A percentile compares a stretch with the other conserved stretches of the same genome.
These are phyloP conservation scores for Colletotrichum sp. DNA, from an alignment of 2,329 filamentous ascomycete species.

Conservation along the genomic window DNA sequence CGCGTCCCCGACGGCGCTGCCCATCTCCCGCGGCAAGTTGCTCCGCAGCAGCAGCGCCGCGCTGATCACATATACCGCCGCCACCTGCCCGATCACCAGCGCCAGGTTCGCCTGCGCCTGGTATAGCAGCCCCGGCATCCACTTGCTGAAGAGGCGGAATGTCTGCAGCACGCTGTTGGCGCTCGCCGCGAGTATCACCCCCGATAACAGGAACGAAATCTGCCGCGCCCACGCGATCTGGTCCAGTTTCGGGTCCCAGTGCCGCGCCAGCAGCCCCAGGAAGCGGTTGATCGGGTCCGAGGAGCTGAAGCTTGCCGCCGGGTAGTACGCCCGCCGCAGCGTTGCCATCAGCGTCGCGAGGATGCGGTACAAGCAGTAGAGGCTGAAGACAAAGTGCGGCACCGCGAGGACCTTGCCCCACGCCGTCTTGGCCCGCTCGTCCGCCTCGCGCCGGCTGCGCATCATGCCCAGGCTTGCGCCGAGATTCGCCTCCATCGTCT, in stretches of 20 bases:
- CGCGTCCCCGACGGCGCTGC: conserved; percentile 78
- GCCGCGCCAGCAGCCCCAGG: conserved; percentile 78
- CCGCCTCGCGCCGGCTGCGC: conserved; percentile 65
- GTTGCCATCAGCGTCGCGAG: conserved; percentile 73
- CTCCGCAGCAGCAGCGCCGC: conserved; percentile 78
- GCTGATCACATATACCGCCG: conserved; percentile 85
- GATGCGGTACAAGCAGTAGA: conserved; percentile 88
- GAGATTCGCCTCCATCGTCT: conserved; percentile 78
- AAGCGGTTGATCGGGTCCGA: conserved; percentile 86
- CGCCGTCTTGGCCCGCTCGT: conserved; percentile 70
- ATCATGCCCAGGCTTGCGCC: conserved; percentile 69
- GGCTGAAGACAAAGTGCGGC: conserved; percentile 71
- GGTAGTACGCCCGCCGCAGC: conserved; percentile 61
- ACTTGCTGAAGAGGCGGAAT: conserved; percentile 79
- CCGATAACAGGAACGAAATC: conserved; percentile 83
- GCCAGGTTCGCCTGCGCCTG: conserved; percentile 81
- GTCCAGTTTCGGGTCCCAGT: conserved; percentile 85
- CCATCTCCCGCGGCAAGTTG: conserved; percentile 79
- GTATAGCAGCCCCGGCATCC: conserved; percentile 73
- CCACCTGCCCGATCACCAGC: conserved; percentile 79
- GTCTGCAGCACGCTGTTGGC: conserved; percentile 88
- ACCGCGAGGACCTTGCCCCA: conserved; percentile 68
- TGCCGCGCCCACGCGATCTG: conserved; percentile 83
- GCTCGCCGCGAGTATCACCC: conserved; percentile 81
- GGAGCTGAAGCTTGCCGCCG: conserved; percentile 59